Evolutionary conservation across 2,329 filamentous ascomycete genomes (phyloP).

Genomic region (Pseudodiploospora longispora): DNA sequence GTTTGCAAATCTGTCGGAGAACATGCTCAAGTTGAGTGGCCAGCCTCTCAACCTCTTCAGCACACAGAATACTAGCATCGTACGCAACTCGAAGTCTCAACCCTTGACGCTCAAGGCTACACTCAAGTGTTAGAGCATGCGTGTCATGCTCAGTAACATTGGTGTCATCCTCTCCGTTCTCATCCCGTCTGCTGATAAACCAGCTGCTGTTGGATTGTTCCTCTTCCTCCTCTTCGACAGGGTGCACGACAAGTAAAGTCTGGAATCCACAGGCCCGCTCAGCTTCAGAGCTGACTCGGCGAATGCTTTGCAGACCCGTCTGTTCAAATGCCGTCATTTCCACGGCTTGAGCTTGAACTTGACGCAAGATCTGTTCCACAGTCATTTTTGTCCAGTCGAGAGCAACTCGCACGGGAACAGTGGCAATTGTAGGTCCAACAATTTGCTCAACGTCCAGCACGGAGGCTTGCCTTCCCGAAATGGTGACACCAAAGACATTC

Average conservation of each 20-base stretch:
- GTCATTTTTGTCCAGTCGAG: not conserved
- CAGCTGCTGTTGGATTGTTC: slow-evolving; percentile 1
- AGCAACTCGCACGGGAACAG: not conserved
- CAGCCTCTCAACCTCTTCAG: slow-evolving; percentile 3
- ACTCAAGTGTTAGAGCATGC: slow-evolving; percentile 2
- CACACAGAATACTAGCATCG: slow-evolving; percentile 1
- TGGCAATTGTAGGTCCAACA: not conserved
- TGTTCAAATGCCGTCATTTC: not conserved
- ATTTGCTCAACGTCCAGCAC: not conserved
- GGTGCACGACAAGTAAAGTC: not conserved
- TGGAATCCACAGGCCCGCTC: not conserved
- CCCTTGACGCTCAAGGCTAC: not conserved
- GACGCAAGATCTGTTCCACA: not conserved
- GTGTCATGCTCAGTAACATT: slow-evolving; percentile 6
- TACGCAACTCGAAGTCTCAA: slow-evolving; percentile 2
- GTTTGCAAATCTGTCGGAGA: slow-evolving; percentile 3
- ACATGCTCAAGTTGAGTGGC: slow-evolving; percentile 8
- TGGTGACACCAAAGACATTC: not conserved
- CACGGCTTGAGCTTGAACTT: not conserved
- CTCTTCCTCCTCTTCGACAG: slow-evolving; percentile 13
- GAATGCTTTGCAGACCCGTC: not conserved
- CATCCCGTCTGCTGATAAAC: slow-evolving; percentile 1
- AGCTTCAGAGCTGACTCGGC: not conserved
- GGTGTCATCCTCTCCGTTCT: slow-evolving; percentile 2
- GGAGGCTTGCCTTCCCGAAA: not conserved